phyloP scores from a whole-genome alignment of 441 rosid species.

The Erysimum pusillum region DNA sequence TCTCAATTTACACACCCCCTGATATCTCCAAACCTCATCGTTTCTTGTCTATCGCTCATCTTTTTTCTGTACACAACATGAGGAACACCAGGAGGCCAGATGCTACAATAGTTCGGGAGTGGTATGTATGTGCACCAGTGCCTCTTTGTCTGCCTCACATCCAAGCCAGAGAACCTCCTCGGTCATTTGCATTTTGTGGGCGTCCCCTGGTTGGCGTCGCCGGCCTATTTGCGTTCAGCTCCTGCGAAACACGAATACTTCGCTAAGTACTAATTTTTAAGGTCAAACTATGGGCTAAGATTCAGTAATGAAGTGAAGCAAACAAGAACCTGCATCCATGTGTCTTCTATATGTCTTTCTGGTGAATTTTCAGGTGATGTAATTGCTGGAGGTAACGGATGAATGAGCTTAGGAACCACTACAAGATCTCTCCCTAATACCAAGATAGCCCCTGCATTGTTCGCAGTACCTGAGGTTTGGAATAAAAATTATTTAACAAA shows the following conservation, averaged over 20 bases:
- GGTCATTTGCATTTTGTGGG: constrained; percentile 84
- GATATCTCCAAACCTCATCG: constrained; percentile 37
- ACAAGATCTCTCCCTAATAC: constrained; percentile 99
- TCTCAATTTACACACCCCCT: constrained; percentile 39
- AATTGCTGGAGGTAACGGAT: constrained; percentile 94
- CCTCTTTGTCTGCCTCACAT: constrained; percentile 52
- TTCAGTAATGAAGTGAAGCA: constrained; percentile 10
- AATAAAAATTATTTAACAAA: not conserved
- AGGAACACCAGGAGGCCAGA: constrained; percentile 40
- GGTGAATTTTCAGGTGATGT: constrained; percentile 84
- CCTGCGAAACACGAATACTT: constrained; percentile 54
- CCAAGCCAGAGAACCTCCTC: constrained; percentile 91
- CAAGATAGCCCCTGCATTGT: constrained; percentile 97
- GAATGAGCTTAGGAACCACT: constrained; percentile 96
- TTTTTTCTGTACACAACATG: constrained; percentile 42
- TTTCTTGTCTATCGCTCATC: constrained; percentile 10
- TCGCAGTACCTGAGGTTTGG: constrained; percentile 81
- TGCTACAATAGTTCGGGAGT: constrained; percentile 29
- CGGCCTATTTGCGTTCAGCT: constrained; percentile 97
- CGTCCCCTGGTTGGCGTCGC: constrained; percentile 99
- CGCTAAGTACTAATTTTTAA: constrained; percentile 20
- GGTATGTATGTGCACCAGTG: constrained; percentile 43
- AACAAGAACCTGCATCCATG: constrained; percentile 96
- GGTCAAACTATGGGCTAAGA: constrained; percentile 11
- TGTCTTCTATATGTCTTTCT: constrained; percentile 88